These are phyloP conservation scores for Heliosperma pusillum DNA, from an alignment of 148 eudicot genomes.

Conservation along the genomic window DNA sequence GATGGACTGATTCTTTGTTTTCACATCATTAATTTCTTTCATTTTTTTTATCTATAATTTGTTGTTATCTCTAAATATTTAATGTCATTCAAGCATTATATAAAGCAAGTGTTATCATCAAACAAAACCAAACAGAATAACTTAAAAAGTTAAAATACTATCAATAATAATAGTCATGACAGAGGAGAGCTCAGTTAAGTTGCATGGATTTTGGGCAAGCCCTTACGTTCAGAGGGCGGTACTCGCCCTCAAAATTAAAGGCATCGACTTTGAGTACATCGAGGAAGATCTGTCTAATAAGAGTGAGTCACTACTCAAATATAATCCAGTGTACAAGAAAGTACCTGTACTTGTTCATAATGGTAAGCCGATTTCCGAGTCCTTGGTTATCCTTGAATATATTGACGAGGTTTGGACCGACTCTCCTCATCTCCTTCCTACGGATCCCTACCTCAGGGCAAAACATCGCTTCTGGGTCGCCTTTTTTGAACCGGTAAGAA, in stretches of 20 bases:
- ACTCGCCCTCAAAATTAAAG: conserved; percentile 32
- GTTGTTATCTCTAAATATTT: not conserved
- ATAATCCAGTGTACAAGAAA: conserved; percentile 35
- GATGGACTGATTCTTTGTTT: not conserved
- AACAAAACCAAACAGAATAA: not conserved
- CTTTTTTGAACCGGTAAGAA: conserved; percentile 22
- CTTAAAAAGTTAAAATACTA: no score
- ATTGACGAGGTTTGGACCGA: conserved; percentile 46
- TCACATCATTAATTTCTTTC: not conserved
- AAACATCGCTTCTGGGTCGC: conserved; percentile 51
- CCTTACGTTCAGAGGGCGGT: conserved; percentile 25
- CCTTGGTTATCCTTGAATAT: conserved; percentile 51
- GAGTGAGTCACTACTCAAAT: conserved; percentile 27
- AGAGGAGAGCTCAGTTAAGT: conserved; percentile 24
- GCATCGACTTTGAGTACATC: conserved; percentile 34
- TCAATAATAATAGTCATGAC: conserved; percentile 9
- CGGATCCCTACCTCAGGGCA: conserved; percentile 46
- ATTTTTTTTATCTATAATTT: not conserved
- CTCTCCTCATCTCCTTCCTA: conserved; percentile 39
- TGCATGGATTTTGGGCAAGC: conserved; percentile 33
- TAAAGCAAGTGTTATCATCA: not conserved
- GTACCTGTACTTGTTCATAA: conserved; percentile 37
- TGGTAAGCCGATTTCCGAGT: conserved; percentile 33
- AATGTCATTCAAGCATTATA: not conserved
- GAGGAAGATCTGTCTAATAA: conserved; percentile 33